Conservation (phyloP, 1,284 basidiomycete species). For the Irpex sp. region DNA sequence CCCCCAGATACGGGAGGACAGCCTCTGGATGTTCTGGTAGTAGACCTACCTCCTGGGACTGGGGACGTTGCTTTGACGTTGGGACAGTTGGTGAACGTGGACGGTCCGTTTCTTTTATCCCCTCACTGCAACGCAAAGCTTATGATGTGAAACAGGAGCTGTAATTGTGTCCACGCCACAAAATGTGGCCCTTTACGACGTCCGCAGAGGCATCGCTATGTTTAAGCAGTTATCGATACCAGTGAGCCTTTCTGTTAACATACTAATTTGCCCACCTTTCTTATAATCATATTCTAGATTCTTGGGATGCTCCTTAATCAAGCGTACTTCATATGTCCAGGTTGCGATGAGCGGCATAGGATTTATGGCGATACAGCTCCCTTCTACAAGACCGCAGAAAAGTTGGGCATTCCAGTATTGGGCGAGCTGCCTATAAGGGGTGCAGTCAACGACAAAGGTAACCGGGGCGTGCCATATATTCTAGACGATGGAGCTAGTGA, state of each 20-base stretch:
- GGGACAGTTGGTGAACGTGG: slow-evolving; percentile 85
- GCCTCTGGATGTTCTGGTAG: slow-evolving; percentile 80
- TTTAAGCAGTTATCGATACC: slow-evolving; percentile 89
- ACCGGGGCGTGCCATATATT: slow-evolving; percentile 65
- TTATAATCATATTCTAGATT: slow-evolving; percentile 50
- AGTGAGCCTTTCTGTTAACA: slow-evolving; percentile 39
- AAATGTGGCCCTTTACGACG: slow-evolving; percentile 90
- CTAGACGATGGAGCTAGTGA: slow-evolving; percentile 29
- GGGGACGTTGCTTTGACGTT: slow-evolving; percentile 94
- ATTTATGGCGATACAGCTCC: slow-evolving; percentile 75
- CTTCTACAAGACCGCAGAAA: slow-evolving; percentile 64
- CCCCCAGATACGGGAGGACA: slow-evolving; percentile 27
- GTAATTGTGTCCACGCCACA: slow-evolving; percentile 96
- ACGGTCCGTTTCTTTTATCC: slow-evolving; percentile 53
- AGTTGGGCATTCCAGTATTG: slow-evolving; percentile 65
- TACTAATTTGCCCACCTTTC: not conserved
- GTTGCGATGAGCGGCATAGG: slow-evolving; percentile 68
- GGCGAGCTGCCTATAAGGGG: slow-evolving; percentile 86
- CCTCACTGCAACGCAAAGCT: not conserved
- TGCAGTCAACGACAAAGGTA: slow-evolving; percentile 74
- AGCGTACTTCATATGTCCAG: slow-evolving; percentile 83
- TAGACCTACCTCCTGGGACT: slow-evolving; percentile 98
- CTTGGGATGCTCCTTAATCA: slow-evolving; percentile 90
- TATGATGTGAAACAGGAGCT: slow-evolving; percentile 49
- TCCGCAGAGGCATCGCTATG: slow-evolving; percentile 92